Base-by-base conservation (phyloP, 441 rosid species). In the Gossypium gossypioides region DNA sequence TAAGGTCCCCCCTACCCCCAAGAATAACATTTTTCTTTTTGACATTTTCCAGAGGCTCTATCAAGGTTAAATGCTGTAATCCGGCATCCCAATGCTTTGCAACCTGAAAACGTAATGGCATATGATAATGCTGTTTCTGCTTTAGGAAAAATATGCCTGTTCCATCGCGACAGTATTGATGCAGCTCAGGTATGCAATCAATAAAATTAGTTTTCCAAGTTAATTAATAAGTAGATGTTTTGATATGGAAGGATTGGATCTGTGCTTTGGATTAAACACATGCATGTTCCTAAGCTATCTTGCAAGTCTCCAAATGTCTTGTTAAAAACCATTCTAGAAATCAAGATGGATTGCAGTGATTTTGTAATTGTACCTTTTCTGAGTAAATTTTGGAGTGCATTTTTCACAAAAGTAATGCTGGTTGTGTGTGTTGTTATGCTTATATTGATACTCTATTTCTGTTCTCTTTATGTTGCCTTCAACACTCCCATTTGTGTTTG, bases 61-160 rank as follows among this genome's bases (percentile, higher is more conserved):
- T 93, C 99, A 65, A 91, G 99, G 82, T 76, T 96, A 75, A 91
- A 90, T 84, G 85, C 86, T 78, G 99, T 96, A 82, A 83, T 96
- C 69, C 79, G 85, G 69, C 88, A 87, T 75, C 94, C 98, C 63
- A 88, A 84, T 78, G 92, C 99, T n/a, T 81, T 83, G 82, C 89
- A 87, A 69, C 61, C 98, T 54, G 99, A 93, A 79, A 90, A 93
- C 80, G 79, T 91, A 57, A 93, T 93, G 99, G 99, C 94, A 71
- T 91, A 93, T 86, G 99, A 96, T 80, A 96, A 96, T 88, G 99
- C 99, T 76, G 99, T 96, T 75, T 96, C 99, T 16, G 96, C 99
- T 70, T 85, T 96, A 67, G 99, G 99, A 80, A 96, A 96, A 85
- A 90, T 93, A 76, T 93, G 98, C 75, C 92, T 88, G 78, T 91